These are phyloP conservation scores for Calocybe indica DNA, from an alignment of 768 basidiomycete genomes.

Conservation along the genomic window DNA sequence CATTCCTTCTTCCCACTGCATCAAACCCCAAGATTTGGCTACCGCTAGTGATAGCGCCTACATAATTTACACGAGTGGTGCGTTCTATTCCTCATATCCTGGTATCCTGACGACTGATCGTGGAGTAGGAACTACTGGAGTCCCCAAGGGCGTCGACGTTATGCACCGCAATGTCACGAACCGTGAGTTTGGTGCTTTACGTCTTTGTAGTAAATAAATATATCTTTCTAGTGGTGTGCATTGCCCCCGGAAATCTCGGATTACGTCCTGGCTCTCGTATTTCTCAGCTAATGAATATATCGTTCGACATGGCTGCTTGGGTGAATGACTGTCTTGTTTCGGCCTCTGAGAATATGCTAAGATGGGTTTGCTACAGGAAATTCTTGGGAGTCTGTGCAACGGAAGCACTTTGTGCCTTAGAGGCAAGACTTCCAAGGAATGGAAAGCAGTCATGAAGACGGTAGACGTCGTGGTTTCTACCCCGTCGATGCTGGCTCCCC, in stretches of 20 bases:
- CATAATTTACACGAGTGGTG: slow-evolving; percentile 60
- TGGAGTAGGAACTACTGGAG: slow-evolving; percentile 41
- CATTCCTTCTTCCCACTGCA: slow-evolving; percentile 17
- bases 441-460: slow-evolving; percentile 41
- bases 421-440: slow-evolving; percentile 44
- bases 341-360: slow-evolving; percentile 40
- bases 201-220: slow-evolving; percentile 1
- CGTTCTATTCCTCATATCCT: slow-evolving; percentile 1
- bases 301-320: slow-evolving; percentile 68
- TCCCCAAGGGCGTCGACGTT: slow-evolving; percentile 58
- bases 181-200: slow-evolving; percentile 20
- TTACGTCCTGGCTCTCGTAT: slow-evolving; percentile 54
- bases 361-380: slow-evolving; percentile 34
- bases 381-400: slow-evolving; percentile 43
- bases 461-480: slow-evolving; percentile 51
- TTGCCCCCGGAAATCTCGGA: slow-evolving; percentile 48
- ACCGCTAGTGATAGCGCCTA: slow-evolving; percentile 41
- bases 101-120: slow-evolving; percentile 2
- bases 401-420: slow-evolving; percentile 48
- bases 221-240: slow-evolving; percentile 22
- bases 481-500: slow-evolving; percentile 43
- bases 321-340: slow-evolving; percentile 16
- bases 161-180: slow-evolving; percentile 55
- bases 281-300: slow-evolving; percentile 56
- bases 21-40: slow-evolving; percentile 31